These are phyloP conservation scores for Podaxis carcinomalis DNA, from an alignment of 768 basidiomycete species.

Conservation along the genomic window DNA sequence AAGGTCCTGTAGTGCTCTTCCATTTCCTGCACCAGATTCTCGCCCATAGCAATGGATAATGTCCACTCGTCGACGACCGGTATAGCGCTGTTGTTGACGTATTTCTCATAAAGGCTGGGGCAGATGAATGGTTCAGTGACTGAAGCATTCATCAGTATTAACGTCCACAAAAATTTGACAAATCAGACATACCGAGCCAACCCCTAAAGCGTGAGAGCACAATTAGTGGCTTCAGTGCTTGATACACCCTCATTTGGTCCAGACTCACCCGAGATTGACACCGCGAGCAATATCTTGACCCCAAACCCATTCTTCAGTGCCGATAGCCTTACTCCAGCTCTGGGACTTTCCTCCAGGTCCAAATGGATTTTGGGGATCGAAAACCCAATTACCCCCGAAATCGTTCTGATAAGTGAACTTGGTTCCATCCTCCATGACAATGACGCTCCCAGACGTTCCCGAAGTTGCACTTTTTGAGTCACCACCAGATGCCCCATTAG, in stretches of 20 bases:
- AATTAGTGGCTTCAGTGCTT: slow-evolving; percentile 34
- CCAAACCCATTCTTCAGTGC: slow-evolving; percentile 70
- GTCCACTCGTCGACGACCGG: slow-evolving; percentile 73
- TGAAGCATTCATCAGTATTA: slow-evolving; percentile 12
- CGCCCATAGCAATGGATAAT: slow-evolving; percentile 60
- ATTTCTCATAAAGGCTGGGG: slow-evolving; percentile 67
- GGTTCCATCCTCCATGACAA: slow-evolving; percentile 71
- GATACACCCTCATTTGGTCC: slow-evolving; percentile 6
- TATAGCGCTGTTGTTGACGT: slow-evolving; percentile 35
- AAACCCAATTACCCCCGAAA: slow-evolving; percentile 82
- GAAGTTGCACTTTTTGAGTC: slow-evolving; percentile 24
- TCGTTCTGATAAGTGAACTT: slow-evolving; percentile 75
- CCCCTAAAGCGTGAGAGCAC: slow-evolving; percentile 24
- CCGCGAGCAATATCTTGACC: slow-evolving; percentile 55
- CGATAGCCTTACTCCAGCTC: slow-evolving; percentile 72
- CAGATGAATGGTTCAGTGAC: slow-evolving; percentile 78
- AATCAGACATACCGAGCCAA: slow-evolving; percentile 36
- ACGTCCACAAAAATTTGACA: not conserved
- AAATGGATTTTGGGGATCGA: slow-evolving; percentile 68
- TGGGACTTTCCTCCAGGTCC: slow-evolving; percentile 71
- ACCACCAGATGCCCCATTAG: slow-evolving; percentile 10
- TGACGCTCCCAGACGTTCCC: slow-evolving; percentile 62
- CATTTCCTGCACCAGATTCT: slow-evolving; percentile 61
- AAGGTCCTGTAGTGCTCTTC: slow-evolving; percentile 76
- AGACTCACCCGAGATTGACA: slow-evolving; percentile 51